Percentiles rank a stretch among this genome's conserved stretches.
Evolutionary conservation across 2,329 filamentous ascomycete genomes (phyloP).

Genomic region (Arthroderma sp.): DNA sequence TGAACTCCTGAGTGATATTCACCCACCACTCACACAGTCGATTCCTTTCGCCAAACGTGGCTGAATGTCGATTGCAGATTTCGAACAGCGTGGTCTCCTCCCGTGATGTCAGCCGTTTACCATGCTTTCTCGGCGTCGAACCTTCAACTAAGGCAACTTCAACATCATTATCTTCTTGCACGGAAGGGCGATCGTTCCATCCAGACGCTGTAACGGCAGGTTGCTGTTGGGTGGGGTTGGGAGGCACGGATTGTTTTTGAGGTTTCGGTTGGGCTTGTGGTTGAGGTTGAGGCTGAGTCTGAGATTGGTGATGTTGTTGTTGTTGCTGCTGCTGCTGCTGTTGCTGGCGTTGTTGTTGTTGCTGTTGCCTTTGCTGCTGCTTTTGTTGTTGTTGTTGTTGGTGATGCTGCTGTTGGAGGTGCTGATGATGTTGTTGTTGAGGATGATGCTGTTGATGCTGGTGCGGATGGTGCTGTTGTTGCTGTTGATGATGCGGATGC

Average conservation of each 20-base stretch:
- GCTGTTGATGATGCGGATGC: not conserved
- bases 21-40: slow-evolving; percentile 32
- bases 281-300: not conserved
- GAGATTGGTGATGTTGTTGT: slow-evolving; percentile 4
- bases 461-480: not conserved
- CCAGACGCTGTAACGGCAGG: not conserved
- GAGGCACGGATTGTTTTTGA: not conserved
- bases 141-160: slow-evolving; percentile 8
- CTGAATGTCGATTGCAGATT: slow-evolving; percentile 26
- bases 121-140: slow-evolving; percentile 17
- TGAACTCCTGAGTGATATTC: slow-evolving; percentile 26
- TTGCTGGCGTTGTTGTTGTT: slow-evolving; percentile 3
- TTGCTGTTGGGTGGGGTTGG: not conserved
- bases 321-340: slow-evolving; percentile 7
- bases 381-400: slow-evolving; percentile 1
- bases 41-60: slow-evolving; percentile 26
- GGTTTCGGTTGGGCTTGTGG: not conserved
- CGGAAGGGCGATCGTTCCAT: not conserved
- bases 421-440: not conserved
- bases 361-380: slow-evolving; percentile 1
- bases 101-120: slow-evolving; percentile 26
- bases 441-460: not conserved
- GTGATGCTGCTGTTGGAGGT: not conserved
- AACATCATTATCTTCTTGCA: slow-evolving; percentile 4
- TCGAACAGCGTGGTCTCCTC: slow-evolving; percentile 29